Evolutionary conservation across 164 flowering plant species (phyloP), one percentile per base, ranked within the genome.

Genomic region (Euptelea pleiosperma): DNA sequence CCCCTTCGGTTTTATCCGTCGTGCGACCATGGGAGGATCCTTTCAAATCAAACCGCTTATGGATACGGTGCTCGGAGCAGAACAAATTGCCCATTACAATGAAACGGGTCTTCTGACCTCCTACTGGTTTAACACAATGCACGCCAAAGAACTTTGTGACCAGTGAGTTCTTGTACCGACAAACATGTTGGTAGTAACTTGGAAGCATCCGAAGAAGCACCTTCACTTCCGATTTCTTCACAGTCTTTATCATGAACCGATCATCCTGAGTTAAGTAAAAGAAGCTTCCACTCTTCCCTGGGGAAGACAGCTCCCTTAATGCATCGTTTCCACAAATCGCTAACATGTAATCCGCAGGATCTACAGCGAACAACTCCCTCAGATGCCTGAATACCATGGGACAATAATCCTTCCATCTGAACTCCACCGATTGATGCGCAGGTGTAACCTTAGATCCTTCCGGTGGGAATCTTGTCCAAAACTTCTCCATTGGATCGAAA

Each of bases 261-360:
- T 81, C 96, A 67, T 86, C 96, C 65, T 85, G 91, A 1, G 94
- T 84, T 10, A 89, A 65, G 66, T 81, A 89, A 68, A 89, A 89
- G 72, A 78, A 72, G 68, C 96, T 81, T 46, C 86, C 86, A 70
- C 89, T 83, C 74, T 83, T 83, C 44, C 89, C 85, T 0, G 89
- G 89, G 14, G 85, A 83, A 48, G 85, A 81, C 30, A 83, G 81
- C 70, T 77, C 85, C 26, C 85, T 66, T n/a, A 83, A 73, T 3
- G 89, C 82, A 63, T 83, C 84, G 67, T 77, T 73, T 15, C 86
- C 89, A 35, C 89, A 83, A 37, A 83, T 83, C 28, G 86, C 82
- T 50, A 83, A 59, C 89, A 83, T 81, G 65, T 83, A 83, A 66
- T 83, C 84, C 19, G 84, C 82, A 8, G 89, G 77, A 71, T 83